A percentile compares a stretch with the other conserved stretches of the same genome.
These are phyloP conservation scores for Geosmithia flava DNA, from an alignment of 2,329 filamentous ascomycete genomes.

Conservation along the genomic window DNA sequence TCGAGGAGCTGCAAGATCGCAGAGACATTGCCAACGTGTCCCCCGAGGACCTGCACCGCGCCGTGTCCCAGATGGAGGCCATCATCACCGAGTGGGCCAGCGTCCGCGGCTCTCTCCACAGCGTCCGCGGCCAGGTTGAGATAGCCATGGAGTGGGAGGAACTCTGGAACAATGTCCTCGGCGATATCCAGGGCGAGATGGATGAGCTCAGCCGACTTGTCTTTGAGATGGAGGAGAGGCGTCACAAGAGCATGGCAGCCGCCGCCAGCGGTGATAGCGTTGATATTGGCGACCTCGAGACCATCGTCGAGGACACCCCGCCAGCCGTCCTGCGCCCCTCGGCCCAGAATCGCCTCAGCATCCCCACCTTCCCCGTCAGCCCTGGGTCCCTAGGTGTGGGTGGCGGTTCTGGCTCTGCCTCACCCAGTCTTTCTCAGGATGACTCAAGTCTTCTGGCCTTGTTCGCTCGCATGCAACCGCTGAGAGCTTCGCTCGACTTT, in stretches of 20 bases:
- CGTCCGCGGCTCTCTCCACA: slow-evolving; percentile 66
- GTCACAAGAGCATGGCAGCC: slow-evolving; percentile 65
- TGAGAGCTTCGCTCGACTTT: slow-evolving; percentile 88
- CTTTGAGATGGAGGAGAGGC: slow-evolving; percentile 95
- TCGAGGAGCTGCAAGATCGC: slow-evolving; percentile 77
- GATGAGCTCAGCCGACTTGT: slow-evolving; percentile 69
- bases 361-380: slow-evolving; percentile 50
- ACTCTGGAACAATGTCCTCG: slow-evolving; percentile 85
- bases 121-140: slow-evolving; percentile 82
- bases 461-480: slow-evolving; percentile 89
- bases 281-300: slow-evolving; percentile 84
- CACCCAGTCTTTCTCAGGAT: slow-evolving; percentile 53
- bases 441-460: slow-evolving; percentile 80
- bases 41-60: slow-evolving; percentile 55
- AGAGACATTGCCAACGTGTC: slow-evolving; percentile 63
- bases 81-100: slow-evolving; percentile 76
- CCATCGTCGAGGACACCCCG: slow-evolving; percentile 82
- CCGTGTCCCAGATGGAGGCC: slow-evolving; percentile 80
- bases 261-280: slow-evolving; percentile 47
- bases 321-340: slow-evolving; percentile 40
- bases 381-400: slow-evolving; percentile 46
- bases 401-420: slow-evolving; percentile 31
- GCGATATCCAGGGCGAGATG: slow-evolving; percentile 82
- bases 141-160: slow-evolving; percentile 99
- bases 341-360: slow-evolving; percentile 54